Base-by-base conservation (phyloP, 2,329 filamentous ascomycete species). In the Daldinia eschscholtzii region DNA sequence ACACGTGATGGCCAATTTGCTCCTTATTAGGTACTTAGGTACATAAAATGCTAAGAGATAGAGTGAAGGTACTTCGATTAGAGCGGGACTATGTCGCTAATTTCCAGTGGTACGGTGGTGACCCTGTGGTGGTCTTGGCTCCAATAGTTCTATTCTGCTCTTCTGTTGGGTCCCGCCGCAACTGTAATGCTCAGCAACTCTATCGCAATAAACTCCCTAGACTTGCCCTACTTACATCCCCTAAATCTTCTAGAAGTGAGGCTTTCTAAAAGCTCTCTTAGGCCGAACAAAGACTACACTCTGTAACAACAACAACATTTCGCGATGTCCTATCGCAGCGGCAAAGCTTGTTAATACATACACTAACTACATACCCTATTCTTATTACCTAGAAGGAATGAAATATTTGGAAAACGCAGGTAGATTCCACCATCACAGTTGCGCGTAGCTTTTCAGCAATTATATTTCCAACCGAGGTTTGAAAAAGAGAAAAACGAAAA, bases 401-500 rank as follows among this genome's bases (percentile, higher is more conserved):
- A 71, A 60, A 64, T 68, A 59, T 67, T 63, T 70, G 56, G 62
- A 59, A 57, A 46, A 59, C 35, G 18, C 46, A 66, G 48, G 57
- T 71, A 64, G 61, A 50, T 50, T 56, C 18, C 53, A 50, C 48
- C 48, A 59, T 58, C 55, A 69, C 48, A 26, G 48, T 71, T 61
- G 66, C 66, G 66, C 61, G 69, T 71, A 71, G 55, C 58, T 64
- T n/a, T 56, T 57, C 63, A 57, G 52, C 57, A 50, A 66, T 61
- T 46, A 28, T 56, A 59, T 52, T 56, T 57, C 63, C 68, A 71
- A 68, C 72, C 65, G 69, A 74, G 67, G 67, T 60, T 72, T 59
- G 62, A 68, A 68, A 70, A 46, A 55, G 58, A 44, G 18, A 61
- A 67, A 68, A 41, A 37, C 61, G 56, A n/a, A n/a, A 35, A 48